These are phyloP conservation scores for Ailanthus altissimus DNA, from an alignment of 345 rosid genomes.

Conservation along the genomic window DNA sequence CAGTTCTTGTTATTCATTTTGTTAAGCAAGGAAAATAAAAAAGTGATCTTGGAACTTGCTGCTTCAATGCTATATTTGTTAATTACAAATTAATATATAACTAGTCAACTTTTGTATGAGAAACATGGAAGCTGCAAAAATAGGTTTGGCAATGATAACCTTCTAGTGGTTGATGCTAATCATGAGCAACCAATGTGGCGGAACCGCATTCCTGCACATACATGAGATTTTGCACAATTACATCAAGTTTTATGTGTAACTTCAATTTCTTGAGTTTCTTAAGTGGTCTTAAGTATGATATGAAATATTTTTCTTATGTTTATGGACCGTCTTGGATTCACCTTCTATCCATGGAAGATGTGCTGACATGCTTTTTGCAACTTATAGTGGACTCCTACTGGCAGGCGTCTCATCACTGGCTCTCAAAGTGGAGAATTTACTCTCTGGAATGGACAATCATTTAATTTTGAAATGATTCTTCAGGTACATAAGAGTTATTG, in stretches of 20 bases:
- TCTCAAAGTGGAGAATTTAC: slow-evolving; percentile 98
- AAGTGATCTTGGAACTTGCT: background rate
- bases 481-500: slow-evolving; percentile 51
- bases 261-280: background rate
- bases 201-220: background rate
- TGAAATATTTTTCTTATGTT: background rate
- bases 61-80: background rate
- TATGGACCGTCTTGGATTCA: background rate
- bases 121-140: background rate
- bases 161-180: background rate
- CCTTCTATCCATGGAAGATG: background rate
- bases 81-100: background rate
- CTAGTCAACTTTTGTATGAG: background rate
- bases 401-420: slow-evolving; percentile 94
- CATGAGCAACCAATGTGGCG: background rate
- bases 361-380: slow-evolving; percentile 33
- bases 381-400: slow-evolving; percentile 94
- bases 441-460: slow-evolving; percentile 98
- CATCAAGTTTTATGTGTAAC: background rate
- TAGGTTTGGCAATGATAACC: background rate
- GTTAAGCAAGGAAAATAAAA: background rate
- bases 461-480: slow-evolving; percentile 96
- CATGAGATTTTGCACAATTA: background rate
- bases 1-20: background rate
- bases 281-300: slow-evolving; percentile 5